Conservation (phyloP, 805 yeast genomes). For the Jamesozyma lodderae region DNA sequence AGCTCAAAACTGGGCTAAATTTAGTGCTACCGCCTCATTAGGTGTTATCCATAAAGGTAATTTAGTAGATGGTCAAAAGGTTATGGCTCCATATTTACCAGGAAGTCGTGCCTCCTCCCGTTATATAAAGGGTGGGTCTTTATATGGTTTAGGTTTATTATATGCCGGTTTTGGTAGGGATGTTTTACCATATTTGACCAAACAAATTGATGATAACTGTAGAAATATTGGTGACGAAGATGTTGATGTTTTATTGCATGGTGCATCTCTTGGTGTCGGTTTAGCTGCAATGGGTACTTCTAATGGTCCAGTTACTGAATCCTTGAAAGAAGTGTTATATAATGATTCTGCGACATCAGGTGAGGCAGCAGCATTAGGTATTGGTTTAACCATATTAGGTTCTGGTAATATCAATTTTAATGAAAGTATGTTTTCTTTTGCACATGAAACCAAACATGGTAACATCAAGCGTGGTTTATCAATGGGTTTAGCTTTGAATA, state of each 20-base stretch:
- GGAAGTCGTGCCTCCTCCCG: slow-evolving; percentile 59
- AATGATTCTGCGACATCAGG: slow-evolving; percentile 91
- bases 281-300: slow-evolving; percentile 94
- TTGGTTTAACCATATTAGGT: slow-evolving; percentile 95
- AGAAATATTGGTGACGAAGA: slow-evolving; percentile 54
- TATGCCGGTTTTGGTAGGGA: slow-evolving; percentile 96
- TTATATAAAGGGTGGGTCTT: slow-evolving; percentile 91
- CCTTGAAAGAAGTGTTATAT: slow-evolving; percentile 72
- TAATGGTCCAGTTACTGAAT: slow-evolving; percentile 65
- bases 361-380: slow-evolving; percentile 91
- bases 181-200: slow-evolving; percentile 67
- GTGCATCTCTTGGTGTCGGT: slow-evolving; percentile 92
- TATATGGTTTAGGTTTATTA: slow-evolving; percentile 85
- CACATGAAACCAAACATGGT: slow-evolving; percentile 93
- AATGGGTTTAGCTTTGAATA: slow-evolving; percentile 77
- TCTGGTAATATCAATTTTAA: slow-evolving; percentile 62
- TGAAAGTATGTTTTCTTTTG: slow-evolving; percentile 79
- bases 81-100: slow-evolving; percentile 86
- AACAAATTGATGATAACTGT: slow-evolving; percentile 56
- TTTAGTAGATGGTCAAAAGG: slow-evolving; percentile 77
- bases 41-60: slow-evolving; percentile 97
- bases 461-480: slow-evolving; percentile 90
- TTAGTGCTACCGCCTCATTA: slow-evolving; percentile 93
- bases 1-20: slow-evolving; percentile 98
- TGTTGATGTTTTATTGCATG: slow-evolving; percentile 80